Evolutionary conservation across 1,284 basidiomycete genomes (phyloP).

Genomic region (Malassezia equina): DNA sequence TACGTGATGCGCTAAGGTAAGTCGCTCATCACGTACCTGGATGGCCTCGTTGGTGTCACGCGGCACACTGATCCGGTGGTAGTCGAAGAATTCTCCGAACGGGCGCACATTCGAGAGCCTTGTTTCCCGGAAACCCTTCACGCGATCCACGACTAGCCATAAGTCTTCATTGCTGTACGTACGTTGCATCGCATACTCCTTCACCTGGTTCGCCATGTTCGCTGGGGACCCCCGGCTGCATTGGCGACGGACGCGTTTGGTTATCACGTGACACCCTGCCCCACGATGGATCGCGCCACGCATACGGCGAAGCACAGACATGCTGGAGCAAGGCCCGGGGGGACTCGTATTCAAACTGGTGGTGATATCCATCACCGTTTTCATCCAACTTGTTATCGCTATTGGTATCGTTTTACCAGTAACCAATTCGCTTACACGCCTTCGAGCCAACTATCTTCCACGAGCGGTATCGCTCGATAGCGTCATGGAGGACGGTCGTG

Average conservation of each 20-base stretch:
- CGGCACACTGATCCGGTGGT: constrained; percentile 67
- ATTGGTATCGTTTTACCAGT: constrained; percentile 25
- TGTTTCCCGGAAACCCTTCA: constrained; percentile 56
- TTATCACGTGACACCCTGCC: background rate
- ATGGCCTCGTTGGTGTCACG: constrained; percentile 57
- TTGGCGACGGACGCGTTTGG: background rate
- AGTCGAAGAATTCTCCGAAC: constrained; percentile 62
- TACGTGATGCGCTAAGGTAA: constrained; percentile 65
- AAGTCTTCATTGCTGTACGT: background rate
- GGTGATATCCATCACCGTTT: background rate
- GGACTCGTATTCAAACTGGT: background rate
- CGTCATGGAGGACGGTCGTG: constrained; percentile 39
- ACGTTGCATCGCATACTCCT: constrained; percentile 17
- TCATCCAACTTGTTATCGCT: background rate
- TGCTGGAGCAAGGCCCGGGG: background rate
- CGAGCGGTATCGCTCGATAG: constrained; percentile 43
- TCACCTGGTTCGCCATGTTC: constrained; percentile 15
- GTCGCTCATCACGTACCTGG: constrained; percentile 22
- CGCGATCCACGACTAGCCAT: constrained; percentile 28
- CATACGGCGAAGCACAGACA: background rate
- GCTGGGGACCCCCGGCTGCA: background rate
- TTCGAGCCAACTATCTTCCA: constrained; percentile 45
- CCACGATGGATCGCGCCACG: background rate
- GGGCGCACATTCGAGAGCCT: constrained; percentile 70
- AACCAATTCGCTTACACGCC: constrained; percentile 35